Evolutionary conservation across 1,284 basidiomycete species (phyloP), one percentile per base, ranked within the genome.

Genomic region (Malassezia dermatis): DNA sequence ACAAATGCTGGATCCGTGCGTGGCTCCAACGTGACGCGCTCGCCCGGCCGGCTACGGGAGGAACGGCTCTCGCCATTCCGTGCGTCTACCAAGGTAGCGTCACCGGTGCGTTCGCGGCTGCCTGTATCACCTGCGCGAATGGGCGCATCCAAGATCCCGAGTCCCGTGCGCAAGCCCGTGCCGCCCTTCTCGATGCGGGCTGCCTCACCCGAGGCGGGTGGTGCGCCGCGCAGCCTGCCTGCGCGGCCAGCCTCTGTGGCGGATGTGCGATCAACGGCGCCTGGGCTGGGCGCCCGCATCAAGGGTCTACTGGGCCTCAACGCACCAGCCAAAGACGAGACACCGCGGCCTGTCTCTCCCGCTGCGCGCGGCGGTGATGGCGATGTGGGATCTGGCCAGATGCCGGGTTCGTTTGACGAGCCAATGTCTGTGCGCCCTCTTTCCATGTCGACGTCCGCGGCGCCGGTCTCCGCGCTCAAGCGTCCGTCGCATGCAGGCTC

Each of bases 251-350:
- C 50, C 4, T 45, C 41, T 4, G 50, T 51, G 23, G 40, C 37
- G 11, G 41, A 51, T 26, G 31, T 30, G 35, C 41, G 40, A 12
- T 24, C 40, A 8, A 11, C 21, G n/a, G 27, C 23, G 23, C 40
- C 46, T 15, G 63, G 64, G 21, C 39, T 65, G n/a, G 62, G 66
- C 11, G 61, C 63, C 17, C 63, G 62, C 53, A 58, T 67, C 61
- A 62, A 64, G 34, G 62, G 64, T 21, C 59, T 67, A 48, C 55
- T 67, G 17, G 66, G 66, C 6, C 48, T 67, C 44, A 55, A 54
- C 10, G 56, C 47, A 3, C 47, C 39, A 4, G 40, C n/a, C 43
- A 53, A 27, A 15, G 51, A 31, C 31, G 56, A 17, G 19, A 34
- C 17, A 47, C 23, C 40, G 35, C 43, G 24, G 39, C 48, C 24